A percentile compares a stretch with the other conserved stretches of the same genome.
phyloP scores from a whole-genome alignment of 2,329 filamentous ascomycete species.

The Penicillium sp. region DNA sequence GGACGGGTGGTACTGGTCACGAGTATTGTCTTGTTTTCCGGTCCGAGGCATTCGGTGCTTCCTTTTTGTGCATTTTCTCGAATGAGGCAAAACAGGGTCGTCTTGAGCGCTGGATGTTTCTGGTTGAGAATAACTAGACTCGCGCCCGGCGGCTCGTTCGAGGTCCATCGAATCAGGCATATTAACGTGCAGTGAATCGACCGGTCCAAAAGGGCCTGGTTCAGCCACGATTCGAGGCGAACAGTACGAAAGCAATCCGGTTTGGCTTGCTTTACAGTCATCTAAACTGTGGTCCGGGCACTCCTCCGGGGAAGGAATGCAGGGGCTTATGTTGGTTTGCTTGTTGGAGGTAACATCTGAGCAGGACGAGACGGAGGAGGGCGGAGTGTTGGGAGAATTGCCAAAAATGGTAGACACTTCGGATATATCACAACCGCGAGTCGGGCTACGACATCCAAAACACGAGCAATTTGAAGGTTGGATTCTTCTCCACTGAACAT shows the following conservation, averaged over 20 bases:
- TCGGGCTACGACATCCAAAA: not conserved
- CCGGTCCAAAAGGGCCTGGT: not conserved
- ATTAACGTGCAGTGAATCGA: not conserved
- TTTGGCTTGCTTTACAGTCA: slow-evolving; percentile 3
- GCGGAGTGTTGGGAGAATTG: not conserved
- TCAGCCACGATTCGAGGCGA: not conserved
- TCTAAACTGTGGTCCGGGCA: not conserved
- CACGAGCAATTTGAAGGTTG: not conserved
- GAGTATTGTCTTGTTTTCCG: not conserved
- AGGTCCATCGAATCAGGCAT: slow-evolving; percentile 2
- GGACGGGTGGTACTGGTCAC: not conserved
- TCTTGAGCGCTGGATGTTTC: not conserved
- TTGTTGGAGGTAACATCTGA: not conserved
- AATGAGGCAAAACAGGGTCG: not conserved
- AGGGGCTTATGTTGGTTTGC: not conserved
- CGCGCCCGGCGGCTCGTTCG: not conserved
- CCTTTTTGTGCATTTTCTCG: not conserved
- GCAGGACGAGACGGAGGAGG: slow-evolving; percentile 6
- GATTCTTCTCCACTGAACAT: slow-evolving; percentile 1
- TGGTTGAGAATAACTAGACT: slow-evolving; percentile 1
- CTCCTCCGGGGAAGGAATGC: not conserved
- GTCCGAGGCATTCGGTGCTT: not conserved
- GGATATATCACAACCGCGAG: not conserved
- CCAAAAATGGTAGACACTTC: not conserved
- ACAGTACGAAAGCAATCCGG: slow-evolving; percentile 3